These are phyloP conservation scores for Kuraishia borneana DNA, from an alignment of 805 yeast species.

Conservation along the genomic window DNA sequence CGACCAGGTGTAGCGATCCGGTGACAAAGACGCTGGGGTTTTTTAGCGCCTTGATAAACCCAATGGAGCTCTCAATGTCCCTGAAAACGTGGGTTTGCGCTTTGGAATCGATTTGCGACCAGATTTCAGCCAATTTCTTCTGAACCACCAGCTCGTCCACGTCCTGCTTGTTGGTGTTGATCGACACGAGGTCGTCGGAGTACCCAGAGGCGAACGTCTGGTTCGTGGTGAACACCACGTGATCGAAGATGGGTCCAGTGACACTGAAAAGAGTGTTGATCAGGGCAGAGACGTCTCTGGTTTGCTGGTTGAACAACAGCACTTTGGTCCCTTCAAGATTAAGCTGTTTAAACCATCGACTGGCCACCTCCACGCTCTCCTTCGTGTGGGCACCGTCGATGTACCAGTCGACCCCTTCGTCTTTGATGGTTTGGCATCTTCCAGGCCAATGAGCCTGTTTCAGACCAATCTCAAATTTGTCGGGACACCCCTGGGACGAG, in stretches of 20 bases:
- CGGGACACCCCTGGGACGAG: slow-evolving; percentile 22
- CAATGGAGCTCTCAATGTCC: slow-evolving; percentile 67
- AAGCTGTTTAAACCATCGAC: slow-evolving; percentile 56
- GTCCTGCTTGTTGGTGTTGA: slow-evolving; percentile 69
- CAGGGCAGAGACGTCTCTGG: slow-evolving; percentile 68
- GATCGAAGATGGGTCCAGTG: slow-evolving; percentile 42
- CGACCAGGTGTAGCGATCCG: slow-evolving; percentile 90
- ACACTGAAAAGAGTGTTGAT: slow-evolving; percentile 38
- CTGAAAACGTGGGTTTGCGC: slow-evolving; percentile 38
- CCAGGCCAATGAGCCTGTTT: slow-evolving; percentile 85
- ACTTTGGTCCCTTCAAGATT: slow-evolving; percentile 22
- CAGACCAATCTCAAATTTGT: slow-evolving; percentile 46
- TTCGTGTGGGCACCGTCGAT: slow-evolving; percentile 94
- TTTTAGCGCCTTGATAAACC: slow-evolving; percentile 35
- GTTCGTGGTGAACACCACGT: slow-evolving; percentile 81
- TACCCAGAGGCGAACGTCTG: slow-evolving; percentile 88
- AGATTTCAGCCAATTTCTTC: slow-evolving; percentile 55
- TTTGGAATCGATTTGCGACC: slow-evolving; percentile 43
- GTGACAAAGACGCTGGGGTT: slow-evolving; percentile 74
- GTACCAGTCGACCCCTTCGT: slow-evolving; percentile 53
- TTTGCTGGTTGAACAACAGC: slow-evolving; percentile 87
- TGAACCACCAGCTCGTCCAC: slow-evolving; percentile 80
- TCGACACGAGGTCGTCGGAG: slow-evolving; percentile 72
- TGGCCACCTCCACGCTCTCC: slow-evolving; percentile 78
- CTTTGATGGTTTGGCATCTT: slow-evolving; percentile 66